Conservation (phyloP, 2,329 filamentous ascomycete genomes). For the Huntiella abstrusa region DNA sequence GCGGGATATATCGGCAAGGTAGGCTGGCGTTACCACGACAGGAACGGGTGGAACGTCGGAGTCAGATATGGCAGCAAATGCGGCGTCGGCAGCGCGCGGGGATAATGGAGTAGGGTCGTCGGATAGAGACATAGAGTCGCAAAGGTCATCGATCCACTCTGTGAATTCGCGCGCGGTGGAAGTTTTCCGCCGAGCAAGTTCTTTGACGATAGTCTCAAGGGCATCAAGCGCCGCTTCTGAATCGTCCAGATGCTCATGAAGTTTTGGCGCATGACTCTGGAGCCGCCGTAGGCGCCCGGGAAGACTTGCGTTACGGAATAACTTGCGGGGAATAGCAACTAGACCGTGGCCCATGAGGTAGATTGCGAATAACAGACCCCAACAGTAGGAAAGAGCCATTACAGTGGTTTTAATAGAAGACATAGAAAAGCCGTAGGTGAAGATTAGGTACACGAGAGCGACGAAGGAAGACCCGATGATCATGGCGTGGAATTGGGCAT, state of each 20-base stretch:
- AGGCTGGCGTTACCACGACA: conserved; percentile 77
- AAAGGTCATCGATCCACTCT: conserved; percentile 92
- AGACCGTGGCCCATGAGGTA: conserved; percentile 96
- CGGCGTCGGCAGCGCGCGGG: conserved; percentile 17
- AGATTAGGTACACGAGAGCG: conserved; percentile 67
- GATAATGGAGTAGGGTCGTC: conserved; percentile 32
- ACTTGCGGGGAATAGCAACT: conserved; percentile 67
- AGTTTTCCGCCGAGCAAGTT: conserved; percentile 57
- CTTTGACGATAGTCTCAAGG: conserved; percentile 60
- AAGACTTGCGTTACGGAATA: conserved; percentile 65
- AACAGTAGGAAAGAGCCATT: conserved; percentile 90
- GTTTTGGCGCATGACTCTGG: conserved; percentile 58
- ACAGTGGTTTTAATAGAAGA: conserved; percentile 61
- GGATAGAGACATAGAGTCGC: conserved; percentile 52
- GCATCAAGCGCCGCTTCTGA: conserved; percentile 62
- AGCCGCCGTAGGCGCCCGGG: conserved; percentile 55
- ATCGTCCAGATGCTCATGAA: conserved; percentile 78
- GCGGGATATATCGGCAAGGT: conserved; percentile 74
- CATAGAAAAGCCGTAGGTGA: conserved; percentile 55
- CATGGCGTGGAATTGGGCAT: conserved; percentile 75
- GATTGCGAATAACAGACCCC: conserved; percentile 78
- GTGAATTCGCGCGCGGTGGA: conserved; percentile 57
- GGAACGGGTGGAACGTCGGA: conserved; percentile 38
- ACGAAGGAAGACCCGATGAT: conserved; percentile 50
- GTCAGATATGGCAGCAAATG: conserved; percentile 20